A percentile compares a stretch with the other conserved stretches of the same genome.
phyloP scores from a whole-genome alignment of 192 early-diverging fungal species.

The Mortierella antarctica region DNA sequence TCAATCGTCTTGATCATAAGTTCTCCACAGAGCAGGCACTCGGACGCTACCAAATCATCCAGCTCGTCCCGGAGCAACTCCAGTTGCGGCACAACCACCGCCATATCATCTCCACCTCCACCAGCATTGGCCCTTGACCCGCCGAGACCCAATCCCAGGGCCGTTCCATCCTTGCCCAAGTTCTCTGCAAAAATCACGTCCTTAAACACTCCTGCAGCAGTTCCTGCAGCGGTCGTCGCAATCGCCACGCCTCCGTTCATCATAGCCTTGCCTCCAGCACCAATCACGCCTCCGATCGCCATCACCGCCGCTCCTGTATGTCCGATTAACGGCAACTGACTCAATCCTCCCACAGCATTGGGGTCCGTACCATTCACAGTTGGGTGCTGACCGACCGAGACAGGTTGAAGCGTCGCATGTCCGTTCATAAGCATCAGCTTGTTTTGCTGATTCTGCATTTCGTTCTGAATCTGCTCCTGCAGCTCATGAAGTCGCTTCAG shows the following conservation, averaged over 20 bases:
- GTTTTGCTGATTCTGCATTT: constrained; percentile 55
- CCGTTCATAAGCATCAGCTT: constrained; percentile 35
- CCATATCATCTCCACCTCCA: constrained; percentile 57
- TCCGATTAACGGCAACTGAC: constrained; percentile 38
- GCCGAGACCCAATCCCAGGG: constrained; percentile 19
- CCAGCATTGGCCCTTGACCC: constrained; percentile 20
- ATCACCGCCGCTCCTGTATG: constrained; percentile 50
- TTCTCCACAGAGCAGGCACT: constrained; percentile 97
- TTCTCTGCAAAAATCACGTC: constrained; percentile 56
- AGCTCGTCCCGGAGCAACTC: constrained; percentile 61
- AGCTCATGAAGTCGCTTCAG: constrained; percentile 64
- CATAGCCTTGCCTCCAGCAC: constrained; percentile 44
- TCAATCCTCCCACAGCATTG: constrained; percentile 6
- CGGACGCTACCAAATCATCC: constrained; percentile 64
- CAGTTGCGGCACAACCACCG: constrained; percentile 54
- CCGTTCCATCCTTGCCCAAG: neutral
- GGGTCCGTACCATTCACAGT: constrained; percentile 16
- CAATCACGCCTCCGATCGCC: constrained; percentile 42
- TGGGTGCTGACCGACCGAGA: constrained; percentile 15
- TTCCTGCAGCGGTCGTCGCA: constrained; percentile 29
- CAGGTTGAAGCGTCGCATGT: constrained; percentile 19
- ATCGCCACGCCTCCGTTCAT: constrained; percentile 50
- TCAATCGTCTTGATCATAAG: constrained; percentile 92
- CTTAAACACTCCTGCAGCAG: constrained; percentile 57
- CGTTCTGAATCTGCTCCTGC: constrained; percentile 67